Base-by-base conservation (phyloP, 768 basidiomycete species). In the Leucosporidium yakuticum region DNA sequence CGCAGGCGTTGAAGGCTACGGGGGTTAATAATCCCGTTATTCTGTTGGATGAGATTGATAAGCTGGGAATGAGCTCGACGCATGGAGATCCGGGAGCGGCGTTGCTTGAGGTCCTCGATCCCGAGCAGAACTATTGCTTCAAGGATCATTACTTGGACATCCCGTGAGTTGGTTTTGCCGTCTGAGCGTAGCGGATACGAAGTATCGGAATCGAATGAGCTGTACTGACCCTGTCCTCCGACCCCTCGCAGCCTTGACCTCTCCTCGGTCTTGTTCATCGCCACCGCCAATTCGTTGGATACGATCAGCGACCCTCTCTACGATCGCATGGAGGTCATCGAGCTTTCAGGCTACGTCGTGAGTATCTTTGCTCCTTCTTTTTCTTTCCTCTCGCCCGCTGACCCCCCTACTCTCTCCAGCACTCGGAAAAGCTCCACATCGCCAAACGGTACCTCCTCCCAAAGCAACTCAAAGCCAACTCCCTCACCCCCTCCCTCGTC, bases 11-110 rank as follows among this genome's bases (percentile, higher is more conserved):
- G 70, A 82, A 90, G 48, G 91, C 90, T 75, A 89, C 89, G 0
- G 90, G 90, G 9, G 82, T 90, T 57, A 79, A 82, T 32, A 91
- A 96, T 77, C 85, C 87, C 19, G 88, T 97, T 7, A 81, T 95
- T 62, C 79, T 97, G 39, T 80, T 94, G 79, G 94, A 96, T 75
- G 94, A 96, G 78, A 86, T 96, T 54, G 94, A 96, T 80, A 96
- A 96, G 79, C 84, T 91, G 63, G 76, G 77, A 60, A 69, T 69
- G n/a, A 69, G 62, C 21, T 74, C 69, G 17, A 88, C 87, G 79
- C 92, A 95, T 73, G 93, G 93, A 0, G 92, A 95, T 77, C 93
- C 93, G 20, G 86, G 85, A 4, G 94, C 94, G 49, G 93, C 93
- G 0, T 78, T 97, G 68, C 80, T 97, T 6, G 93, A 97, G 75